phyloP scores from a whole-genome alignment of 2,329 filamentous ascomycete species.

The Phialophora verrucosa region DNA sequence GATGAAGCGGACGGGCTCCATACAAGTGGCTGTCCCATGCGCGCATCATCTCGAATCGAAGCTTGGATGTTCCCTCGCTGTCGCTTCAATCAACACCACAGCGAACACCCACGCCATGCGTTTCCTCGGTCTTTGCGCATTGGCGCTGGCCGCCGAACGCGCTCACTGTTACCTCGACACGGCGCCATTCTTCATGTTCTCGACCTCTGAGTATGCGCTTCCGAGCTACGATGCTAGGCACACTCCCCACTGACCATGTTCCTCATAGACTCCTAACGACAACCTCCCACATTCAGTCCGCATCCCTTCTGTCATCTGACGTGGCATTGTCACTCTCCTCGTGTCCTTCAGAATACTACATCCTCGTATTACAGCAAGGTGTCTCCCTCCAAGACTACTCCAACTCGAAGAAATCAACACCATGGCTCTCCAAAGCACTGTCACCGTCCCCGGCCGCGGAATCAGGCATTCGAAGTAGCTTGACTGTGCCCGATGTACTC shows the following conservation, averaged over 20 bases:
- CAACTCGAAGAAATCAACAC: constrained; percentile 56
- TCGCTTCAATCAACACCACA: constrained; percentile 18
- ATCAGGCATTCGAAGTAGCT: constrained; percentile 55
- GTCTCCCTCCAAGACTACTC: constrained; percentile 71
- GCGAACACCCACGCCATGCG: constrained; percentile 29
- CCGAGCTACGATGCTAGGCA: constrained; percentile 14
- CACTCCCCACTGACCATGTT: constrained; percentile 14
- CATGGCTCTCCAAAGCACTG: constrained; percentile 47
- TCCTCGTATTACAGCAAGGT: constrained; percentile 78
- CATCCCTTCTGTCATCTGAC: constrained; percentile 50
- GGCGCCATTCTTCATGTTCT: constrained; percentile 87
- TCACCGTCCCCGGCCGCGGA: constrained; percentile 16
- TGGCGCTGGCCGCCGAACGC: constrained; percentile 35
- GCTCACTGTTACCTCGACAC: constrained; percentile 61
- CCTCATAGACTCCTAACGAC: constrained; percentile 44
- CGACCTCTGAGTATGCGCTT: constrained; percentile 72
- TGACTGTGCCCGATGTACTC: constrained; percentile 60
- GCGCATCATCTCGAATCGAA: constrained; percentile 23
- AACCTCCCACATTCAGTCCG: constrained; percentile 52
- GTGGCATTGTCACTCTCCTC: constrained; percentile 58
- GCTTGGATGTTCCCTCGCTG: constrained; percentile 11
- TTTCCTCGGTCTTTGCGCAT: constrained; percentile 31
- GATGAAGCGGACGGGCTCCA: constrained; percentile 20
- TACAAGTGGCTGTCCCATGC: constrained; percentile 7
- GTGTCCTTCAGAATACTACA: constrained; percentile 77